Evolutionary conservation across 2,329 filamentous ascomycete species (phyloP).

Genomic region (Pseudogymnoascus sp.): DNA sequence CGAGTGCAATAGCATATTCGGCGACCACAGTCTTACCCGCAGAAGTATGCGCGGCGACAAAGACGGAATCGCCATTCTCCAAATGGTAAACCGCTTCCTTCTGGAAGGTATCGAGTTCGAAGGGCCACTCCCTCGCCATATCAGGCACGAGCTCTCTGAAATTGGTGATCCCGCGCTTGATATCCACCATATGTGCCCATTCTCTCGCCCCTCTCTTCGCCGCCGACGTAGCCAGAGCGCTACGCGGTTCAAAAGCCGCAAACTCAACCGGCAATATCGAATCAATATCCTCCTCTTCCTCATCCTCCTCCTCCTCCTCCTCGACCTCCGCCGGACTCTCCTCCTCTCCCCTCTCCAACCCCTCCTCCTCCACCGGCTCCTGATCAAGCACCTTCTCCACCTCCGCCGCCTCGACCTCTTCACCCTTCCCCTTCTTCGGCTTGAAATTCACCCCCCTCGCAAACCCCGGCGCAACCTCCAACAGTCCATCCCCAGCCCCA

Average conservation of each 20-base stretch:
- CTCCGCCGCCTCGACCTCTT: slow-evolving; percentile 57
- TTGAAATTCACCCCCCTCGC: slow-evolving; percentile 68
- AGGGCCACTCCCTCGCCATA: slow-evolving; percentile 94
- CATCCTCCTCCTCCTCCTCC: slow-evolving; percentile 30
- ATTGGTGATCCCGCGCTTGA: slow-evolving; percentile 87
- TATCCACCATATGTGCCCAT: slow-evolving; percentile 98
- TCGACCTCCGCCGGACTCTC: slow-evolving; percentile 27
- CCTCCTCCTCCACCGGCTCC: slow-evolving; percentile 29
- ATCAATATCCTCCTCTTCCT: slow-evolving; percentile 64
- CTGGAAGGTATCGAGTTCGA: slow-evolving; percentile 95
- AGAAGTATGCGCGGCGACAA: slow-evolving; percentile 94
- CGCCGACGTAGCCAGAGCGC: slow-evolving; percentile 62
- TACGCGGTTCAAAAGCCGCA: slow-evolving; percentile 77
- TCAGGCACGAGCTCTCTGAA: slow-evolving; percentile 89
- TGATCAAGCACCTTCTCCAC: slow-evolving; percentile 57
- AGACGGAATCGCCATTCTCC: slow-evolving; percentile 93
- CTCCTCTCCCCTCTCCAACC: slow-evolving; percentile 28
- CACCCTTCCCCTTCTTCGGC: slow-evolving; percentile 46
- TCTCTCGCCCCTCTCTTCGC: slow-evolving; percentile 70
- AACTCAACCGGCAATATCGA: slow-evolving; percentile 86
- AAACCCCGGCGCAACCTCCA: slow-evolving; percentile 78
- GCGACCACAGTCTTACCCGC: slow-evolving; percentile 97
- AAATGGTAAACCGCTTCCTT: slow-evolving; percentile 98
- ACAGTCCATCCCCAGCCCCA: slow-evolving; percentile 63
- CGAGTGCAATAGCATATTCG: slow-evolving; percentile 93